Percentiles rank a stretch among this genome's conserved stretches.
Conservation (phyloP, 345 rosid genomes). For the Aquilaria sinensis region DNA sequence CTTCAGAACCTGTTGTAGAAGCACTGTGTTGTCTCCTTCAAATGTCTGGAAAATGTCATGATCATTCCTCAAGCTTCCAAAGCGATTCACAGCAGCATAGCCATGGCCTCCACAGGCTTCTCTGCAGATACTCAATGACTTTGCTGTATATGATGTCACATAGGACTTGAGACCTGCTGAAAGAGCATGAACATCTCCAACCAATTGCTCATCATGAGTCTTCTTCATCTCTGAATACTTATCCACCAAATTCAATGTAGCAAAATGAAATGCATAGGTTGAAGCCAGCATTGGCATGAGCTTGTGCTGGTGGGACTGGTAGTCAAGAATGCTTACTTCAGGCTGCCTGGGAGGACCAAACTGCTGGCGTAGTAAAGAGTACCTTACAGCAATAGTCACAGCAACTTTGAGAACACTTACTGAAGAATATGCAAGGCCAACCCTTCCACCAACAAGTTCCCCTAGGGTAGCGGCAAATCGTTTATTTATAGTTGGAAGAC, state of each 20-base stretch:
- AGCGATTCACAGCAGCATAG: slow-evolving; percentile 98
- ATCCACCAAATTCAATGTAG: slow-evolving; percentile 66
- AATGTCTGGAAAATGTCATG: slow-evolving; percentile 97
- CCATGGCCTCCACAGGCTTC: slow-evolving; percentile 99
- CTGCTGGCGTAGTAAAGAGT: slow-evolving; percentile 87
- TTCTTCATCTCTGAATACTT: slow-evolving; percentile 79
- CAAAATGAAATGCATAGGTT: slow-evolving; percentile 89
- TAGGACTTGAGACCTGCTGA: slow-evolving; percentile 99
- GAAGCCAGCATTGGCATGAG: slow-evolving; percentile 99
- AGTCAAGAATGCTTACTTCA: slow-evolving; percentile 95
- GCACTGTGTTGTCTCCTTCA: slow-evolving; percentile 99
- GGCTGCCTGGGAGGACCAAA: slow-evolving; percentile 97
- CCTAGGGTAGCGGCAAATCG: slow-evolving; percentile 96
- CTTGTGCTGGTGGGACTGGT: slow-evolving; percentile 99
- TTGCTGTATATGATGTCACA: slow-evolving; percentile 84
- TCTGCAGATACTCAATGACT: slow-evolving; percentile 79
- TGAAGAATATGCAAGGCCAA: slow-evolving; percentile 83
- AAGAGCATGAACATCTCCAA: slow-evolving; percentile 88
- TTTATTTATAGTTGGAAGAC: slow-evolving; percentile 86
- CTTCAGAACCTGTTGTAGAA: slow-evolving; percentile 62
- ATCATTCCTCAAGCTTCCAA: slow-evolving; percentile 95
- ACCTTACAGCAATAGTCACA: slow-evolving; percentile 76
- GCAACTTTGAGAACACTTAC: slow-evolving; percentile 83
- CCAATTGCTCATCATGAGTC: slow-evolving; percentile 68
- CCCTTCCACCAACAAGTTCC: slow-evolving; percentile 98